These are phyloP conservation scores for Cytauxzoon felis DNA, from an alignment of 169 alveolate species.

Conservation along the genomic window DNA sequence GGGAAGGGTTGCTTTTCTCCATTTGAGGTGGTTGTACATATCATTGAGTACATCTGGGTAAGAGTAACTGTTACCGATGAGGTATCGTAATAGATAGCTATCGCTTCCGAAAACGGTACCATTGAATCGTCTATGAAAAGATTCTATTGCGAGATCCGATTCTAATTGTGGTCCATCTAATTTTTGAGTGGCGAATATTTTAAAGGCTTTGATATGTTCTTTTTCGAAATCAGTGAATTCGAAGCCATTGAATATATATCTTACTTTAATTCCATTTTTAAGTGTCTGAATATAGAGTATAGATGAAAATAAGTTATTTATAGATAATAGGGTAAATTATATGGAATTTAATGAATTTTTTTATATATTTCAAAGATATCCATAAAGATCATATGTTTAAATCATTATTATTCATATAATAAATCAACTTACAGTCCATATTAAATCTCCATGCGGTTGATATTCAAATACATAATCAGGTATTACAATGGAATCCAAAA, in stretches of 20 bases:
- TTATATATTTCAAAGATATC: neutral
- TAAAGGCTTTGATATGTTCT: constrained; percentile 63
- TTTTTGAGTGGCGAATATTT: constrained; percentile 53
- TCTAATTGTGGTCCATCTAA: constrained; percentile 60
- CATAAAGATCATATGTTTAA: neutral
- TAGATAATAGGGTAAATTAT: neutral
- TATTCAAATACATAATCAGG: constrained; percentile 55
- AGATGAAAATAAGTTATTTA: neutral
- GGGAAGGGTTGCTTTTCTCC: constrained; percentile 71
- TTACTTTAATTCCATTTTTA: constrained; percentile 57
- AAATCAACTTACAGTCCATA: constrained; percentile 26
- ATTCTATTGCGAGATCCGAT: constrained; percentile 9
- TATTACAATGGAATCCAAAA: constrained; percentile 43
- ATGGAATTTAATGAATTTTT: neutral
- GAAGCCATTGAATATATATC: constrained; percentile 65
- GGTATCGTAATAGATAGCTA: constrained; percentile 65
- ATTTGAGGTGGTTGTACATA: constrained; percentile 62
- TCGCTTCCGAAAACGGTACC: constrained; percentile 63
- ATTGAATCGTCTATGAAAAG: constrained; percentile 45
- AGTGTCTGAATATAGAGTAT: constrained; percentile 42
- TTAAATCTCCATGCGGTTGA: constrained; percentile 23
- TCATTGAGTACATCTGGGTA: constrained; percentile 57
- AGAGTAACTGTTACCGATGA: constrained; percentile 64
- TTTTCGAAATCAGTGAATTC: constrained; percentile 63
- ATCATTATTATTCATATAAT: neutral